Percentiles rank a stretch among this genome's conserved stretches.
phyloP scores from a whole-genome alignment of 2,329 filamentous ascomycete genomes.

The Fusarium haematococcum region DNA sequence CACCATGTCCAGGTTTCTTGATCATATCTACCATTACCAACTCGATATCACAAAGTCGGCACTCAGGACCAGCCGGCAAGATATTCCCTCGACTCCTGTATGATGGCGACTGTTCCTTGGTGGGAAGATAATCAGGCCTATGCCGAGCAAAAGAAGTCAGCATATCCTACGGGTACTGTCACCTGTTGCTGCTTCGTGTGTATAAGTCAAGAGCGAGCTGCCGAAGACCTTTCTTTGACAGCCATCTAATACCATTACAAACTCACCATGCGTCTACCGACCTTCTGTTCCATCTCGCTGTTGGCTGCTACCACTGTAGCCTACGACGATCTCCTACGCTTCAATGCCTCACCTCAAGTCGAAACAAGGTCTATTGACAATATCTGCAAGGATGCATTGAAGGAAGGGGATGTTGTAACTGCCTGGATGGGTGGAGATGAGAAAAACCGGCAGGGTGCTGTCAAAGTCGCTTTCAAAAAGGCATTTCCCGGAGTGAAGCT shows the following conservation, averaged over 20 bases:
- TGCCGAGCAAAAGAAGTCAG: background rate
- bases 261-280: background rate
- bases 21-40: background rate
- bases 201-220: background rate
- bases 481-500: slow-evolving; percentile 61
- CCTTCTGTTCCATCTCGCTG: background rate
- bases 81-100: background rate
- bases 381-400: slow-evolving; percentile 61
- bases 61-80: background rate
- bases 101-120: background rate
- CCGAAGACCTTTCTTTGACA: background rate
- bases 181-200: background rate
- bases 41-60: background rate
- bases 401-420: slow-evolving; percentile 58
- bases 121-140: background rate
- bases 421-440: slow-evolving; percentile 62
- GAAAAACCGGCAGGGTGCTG: slow-evolving; percentile 49
- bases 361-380: slow-evolving; percentile 61
- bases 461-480: slow-evolving; percentile 57
- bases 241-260: background rate
- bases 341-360: slow-evolving; percentile 17
- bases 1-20: background rate
- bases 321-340: background rate
- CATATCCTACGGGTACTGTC: background rate
- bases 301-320: background rate